phyloP scores from a whole-genome alignment of 1,284 basidiomycete species.

The Mrakiaceae sp. region DNA sequence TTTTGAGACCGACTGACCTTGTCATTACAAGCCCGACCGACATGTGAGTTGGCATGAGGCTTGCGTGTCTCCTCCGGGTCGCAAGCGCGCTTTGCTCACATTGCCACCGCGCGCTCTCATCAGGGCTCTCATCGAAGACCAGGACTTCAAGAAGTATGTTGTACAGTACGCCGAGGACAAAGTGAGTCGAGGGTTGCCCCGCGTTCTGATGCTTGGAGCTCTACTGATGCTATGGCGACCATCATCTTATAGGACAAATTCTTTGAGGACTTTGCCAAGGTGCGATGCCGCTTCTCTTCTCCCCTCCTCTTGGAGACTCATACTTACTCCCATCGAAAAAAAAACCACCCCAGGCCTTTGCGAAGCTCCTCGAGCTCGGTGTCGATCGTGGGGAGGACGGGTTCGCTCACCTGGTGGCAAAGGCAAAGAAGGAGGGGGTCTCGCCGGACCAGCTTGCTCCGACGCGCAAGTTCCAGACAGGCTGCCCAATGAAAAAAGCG shows the following conservation, averaged over 20 bases:
- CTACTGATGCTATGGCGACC: not conserved
- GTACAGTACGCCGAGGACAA: slow-evolving; percentile 41
- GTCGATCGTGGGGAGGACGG: slow-evolving; percentile 35
- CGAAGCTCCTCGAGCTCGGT: slow-evolving; percentile 37
- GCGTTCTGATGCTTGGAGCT: not conserved
- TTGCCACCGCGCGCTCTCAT: no score
- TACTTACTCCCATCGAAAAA: not conserved
- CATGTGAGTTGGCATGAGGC: slow-evolving; percentile 20
- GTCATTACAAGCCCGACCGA: slow-evolving; percentile 22
- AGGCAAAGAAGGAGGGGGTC: slow-evolving; percentile 30
- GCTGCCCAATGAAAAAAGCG: no score
- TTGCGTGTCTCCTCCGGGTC: no score
- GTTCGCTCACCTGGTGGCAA: slow-evolving; percentile 30
- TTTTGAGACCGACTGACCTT: not conserved
- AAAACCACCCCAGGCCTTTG: slow-evolving; percentile 27
- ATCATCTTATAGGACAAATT: slow-evolving; percentile 35
- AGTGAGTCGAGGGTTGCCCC: not conserved
- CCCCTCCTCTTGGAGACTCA: slow-evolving; percentile 19
- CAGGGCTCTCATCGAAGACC: slow-evolving; percentile 33
- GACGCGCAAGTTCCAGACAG: not conserved
- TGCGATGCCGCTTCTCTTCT: slow-evolving; percentile 31
- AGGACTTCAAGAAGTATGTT: slow-evolving; percentile 35
- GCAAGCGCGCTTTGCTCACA: no score
- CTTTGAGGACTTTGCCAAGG: slow-evolving; percentile 42
- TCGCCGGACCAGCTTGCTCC: slow-evolving; percentile 25